Base-by-base conservation (phyloP, 164 flowering plant genomes). In the Malania oleifera region DNA sequence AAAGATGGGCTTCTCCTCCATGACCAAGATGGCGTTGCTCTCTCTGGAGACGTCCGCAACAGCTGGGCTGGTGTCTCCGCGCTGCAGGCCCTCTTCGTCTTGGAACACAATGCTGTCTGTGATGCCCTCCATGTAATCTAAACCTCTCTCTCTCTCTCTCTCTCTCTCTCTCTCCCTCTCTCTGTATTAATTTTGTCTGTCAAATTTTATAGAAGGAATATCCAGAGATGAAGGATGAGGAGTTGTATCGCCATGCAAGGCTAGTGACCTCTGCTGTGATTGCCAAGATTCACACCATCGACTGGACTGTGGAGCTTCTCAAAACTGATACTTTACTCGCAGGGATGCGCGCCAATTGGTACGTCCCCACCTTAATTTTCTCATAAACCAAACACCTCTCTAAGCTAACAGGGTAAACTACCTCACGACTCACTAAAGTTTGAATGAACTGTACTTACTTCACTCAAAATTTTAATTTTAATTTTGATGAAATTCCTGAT, bases 311-410 rank as follows among this genome's bases (percentile, higher is more conserved):
- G 0, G 50, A 46, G 26, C 50, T 46, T 20, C 50, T 46, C 50
- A 46, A 46, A 23, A 46, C 50, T 9, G 26, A 46, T 12, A 46
- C 11, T 25, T 12, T 46, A 23, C 26, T 7, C 22, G 50, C 26
- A 6, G 50, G 50, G 11, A 46, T 46, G 50, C 50, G 26, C 2
- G 50, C 50, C 26, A 46, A 46, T 26, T 46, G 50, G 26, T 46
- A 46, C 4, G 9, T 4, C 9, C 35, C 35, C 9, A 4, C 9
- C 35, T 31, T 4, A 4, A 4, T 31, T 4, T 31, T 31, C 9
- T 31, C 35, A 31, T 9, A 4, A 31, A 9, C n/a, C n/a, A n/a
- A n/a, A n/a, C n/a, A n/a, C n/a, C n/a, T n/a, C n/a, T n/a, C n/a
- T n/a, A n/a, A n/a, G n/a, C n/a, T n/a, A n/a, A n/a, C n/a, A n/a